phyloP scores from a whole-genome alignment of 805 yeast genomes.

The Ogataea sp. region DNA sequence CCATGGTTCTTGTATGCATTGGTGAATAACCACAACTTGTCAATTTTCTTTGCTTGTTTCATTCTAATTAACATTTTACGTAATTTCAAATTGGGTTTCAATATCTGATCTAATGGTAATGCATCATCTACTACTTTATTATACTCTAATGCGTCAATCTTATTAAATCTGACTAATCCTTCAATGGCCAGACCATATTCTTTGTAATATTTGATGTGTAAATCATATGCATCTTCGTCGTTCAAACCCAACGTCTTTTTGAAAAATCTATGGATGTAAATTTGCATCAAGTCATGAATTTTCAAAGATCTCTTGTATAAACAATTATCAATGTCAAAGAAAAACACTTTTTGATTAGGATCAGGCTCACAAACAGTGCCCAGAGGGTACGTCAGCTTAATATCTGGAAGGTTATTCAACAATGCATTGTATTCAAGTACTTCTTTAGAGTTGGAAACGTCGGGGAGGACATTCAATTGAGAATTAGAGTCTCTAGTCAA shows the following conservation, averaged over 20 bases:
- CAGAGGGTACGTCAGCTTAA: constrained; percentile 17
- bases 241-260: constrained; percentile 50
- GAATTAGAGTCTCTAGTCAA: constrained; percentile 9
- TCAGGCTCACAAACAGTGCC: constrained; percentile 19
- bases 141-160: constrained; percentile 82
- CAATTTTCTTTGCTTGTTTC: constrained; percentile 40
- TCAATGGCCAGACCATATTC: constrained; percentile 91
- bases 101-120: constrained; percentile 72
- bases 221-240: constrained; percentile 63
- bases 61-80: constrained; percentile 44
- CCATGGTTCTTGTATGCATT: constrained; percentile 94
- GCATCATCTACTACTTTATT: constrained; percentile 88
- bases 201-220: constrained; percentile 71
- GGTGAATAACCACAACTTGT: constrained; percentile 84
- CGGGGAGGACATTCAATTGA: constrained; percentile 3
- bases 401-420: constrained; percentile 17
- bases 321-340: constrained; percentile 92
- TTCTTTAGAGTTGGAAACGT: not conserved
- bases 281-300: constrained; percentile 85
- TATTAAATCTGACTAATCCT: constrained; percentile 65
- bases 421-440: constrained; percentile 6
- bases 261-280: constrained; percentile 75
- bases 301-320: constrained; percentile 65
- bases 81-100: constrained; percentile 50
- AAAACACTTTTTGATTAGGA: constrained; percentile 37